Conservation (phyloP, 306 rosid species). For the Albizia julibrissin region DNA sequence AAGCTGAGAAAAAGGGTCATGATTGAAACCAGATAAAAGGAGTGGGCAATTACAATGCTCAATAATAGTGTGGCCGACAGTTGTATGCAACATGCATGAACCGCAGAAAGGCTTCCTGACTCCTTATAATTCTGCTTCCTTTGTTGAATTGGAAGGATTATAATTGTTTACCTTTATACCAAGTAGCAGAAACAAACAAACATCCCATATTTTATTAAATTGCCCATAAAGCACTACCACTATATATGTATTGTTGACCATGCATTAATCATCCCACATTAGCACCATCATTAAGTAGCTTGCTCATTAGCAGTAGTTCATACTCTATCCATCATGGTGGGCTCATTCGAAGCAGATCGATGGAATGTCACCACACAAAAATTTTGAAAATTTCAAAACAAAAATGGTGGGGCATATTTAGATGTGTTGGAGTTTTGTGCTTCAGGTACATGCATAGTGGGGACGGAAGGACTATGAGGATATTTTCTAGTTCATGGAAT, state of each 20-base stretch:
- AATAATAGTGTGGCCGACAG: neutral
- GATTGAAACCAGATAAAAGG: neutral
- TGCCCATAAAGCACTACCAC: neutral
- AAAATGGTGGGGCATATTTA: neutral
- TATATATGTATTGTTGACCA: neutral
- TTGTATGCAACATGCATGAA: neutral
- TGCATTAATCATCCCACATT: conserved; percentile 13
- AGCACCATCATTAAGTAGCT: conserved; percentile 7
- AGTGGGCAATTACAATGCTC: neutral
- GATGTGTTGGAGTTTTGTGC: neutral
- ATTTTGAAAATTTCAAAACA: neutral
- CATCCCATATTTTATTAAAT: neutral
- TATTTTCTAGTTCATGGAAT: conserved; percentile 21
- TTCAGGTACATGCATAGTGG: neutral
- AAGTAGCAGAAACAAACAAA: neutral
- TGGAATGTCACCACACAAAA: neutral
- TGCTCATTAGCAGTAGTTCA: neutral
- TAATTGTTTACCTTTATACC: neutral
- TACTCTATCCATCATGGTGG: neutral
- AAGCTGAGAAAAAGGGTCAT: neutral
- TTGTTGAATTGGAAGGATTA: neutral
- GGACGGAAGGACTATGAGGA: conserved; percentile 10
- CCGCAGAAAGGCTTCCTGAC: neutral
- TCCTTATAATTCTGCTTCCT: neutral
- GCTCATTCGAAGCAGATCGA: neutral